Base-by-base conservation (phyloP, 306 rosid genomes). In the Acmispon strigosus region DNA sequence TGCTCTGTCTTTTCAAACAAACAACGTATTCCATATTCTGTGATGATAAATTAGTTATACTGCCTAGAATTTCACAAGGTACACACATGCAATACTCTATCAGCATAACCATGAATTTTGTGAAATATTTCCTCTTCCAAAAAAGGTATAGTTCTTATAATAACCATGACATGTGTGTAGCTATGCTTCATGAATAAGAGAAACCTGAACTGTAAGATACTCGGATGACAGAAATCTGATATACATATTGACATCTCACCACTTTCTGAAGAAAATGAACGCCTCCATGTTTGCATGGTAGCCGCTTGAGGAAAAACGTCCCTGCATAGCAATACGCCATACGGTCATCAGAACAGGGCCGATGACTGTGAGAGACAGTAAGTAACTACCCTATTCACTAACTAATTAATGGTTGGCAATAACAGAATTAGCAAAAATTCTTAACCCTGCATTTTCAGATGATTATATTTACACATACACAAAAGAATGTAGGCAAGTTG, bases 241-340 rank as follows among this genome's bases (percentile, higher is more conserved):
- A 27, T 73, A 32, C 47, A 49, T 1, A 16, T 62, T 53, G 17
- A 78, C 47, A 66, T 66, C 82, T 70, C 66, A 87, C 97, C 97
- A 75, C 61, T 89, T 17, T 89, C 92, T 6, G 97, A 89, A 71
- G 97, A 89, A 77, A 89, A 92, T 27, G 62, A 76, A 62, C 86
- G 87, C 77, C 85, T 81, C 84, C 81, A 72, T 66, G 78, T 67
- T 83, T 78, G 80, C 68, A 58, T 11, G 12, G 88, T 29, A 53
- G 81, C 63, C 69, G 74, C 84, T 72, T 48, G 76, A 66, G 16
- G 66, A 62, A 54, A 69, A 61, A 74, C 55, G 75, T 79, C 81
- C 82, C 97, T 92, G 77, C 11, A 69, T 17, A 58, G 24, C 83
- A 84, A 66, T 19, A 70, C 29, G 54, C 22, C 13, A 62, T n/a